These are phyloP conservation scores for Sporothrix brunneoviolacea DNA, from an alignment of 2,329 filamentous ascomycete genomes.

Conservation along the genomic window DNA sequence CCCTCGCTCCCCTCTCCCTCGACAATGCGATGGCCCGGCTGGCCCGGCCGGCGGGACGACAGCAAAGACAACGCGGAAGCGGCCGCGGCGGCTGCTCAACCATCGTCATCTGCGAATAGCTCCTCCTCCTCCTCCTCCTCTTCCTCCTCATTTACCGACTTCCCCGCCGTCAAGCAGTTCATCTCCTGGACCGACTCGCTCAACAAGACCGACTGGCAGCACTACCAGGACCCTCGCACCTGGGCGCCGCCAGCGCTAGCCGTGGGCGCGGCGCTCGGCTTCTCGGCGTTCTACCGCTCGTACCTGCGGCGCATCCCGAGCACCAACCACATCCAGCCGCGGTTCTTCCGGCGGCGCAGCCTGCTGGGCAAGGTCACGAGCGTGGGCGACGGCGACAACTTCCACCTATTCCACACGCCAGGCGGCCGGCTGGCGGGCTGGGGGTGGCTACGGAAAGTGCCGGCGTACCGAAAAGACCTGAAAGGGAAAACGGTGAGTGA, in stretches of 20 bases:
- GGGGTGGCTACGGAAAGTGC: conserved; percentile 82
- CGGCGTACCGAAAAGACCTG: conserved; percentile 59
- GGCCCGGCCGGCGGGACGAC: conserved; percentile 13
- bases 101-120: neutral
- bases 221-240: conserved; percentile 48
- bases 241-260: conserved; percentile 48
- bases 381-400: conserved; percentile 94
- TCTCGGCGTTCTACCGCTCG: conserved; percentile 58
- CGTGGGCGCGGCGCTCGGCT: conserved; percentile 47
- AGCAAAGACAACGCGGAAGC: conserved; percentile 9
- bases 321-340: conserved; percentile 65
- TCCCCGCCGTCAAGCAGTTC: neutral
- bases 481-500: conserved; percentile 67
- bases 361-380: conserved; percentile 83
- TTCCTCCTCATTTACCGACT: neutral
- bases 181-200: conserved; percentile 35
- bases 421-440: conserved; percentile 83
- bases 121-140: neutral
- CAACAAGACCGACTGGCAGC: conserved; percentile 45
- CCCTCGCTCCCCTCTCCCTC: neutral
- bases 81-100: neutral
- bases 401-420: conserved; percentile 89
- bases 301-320: conserved; percentile 82
- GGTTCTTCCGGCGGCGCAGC: conserved; percentile 66
- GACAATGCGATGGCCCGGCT: conserved; percentile 19